phyloP scores from a whole-genome alignment of 345 rosid genomes.

The Turritis glabra region DNA sequence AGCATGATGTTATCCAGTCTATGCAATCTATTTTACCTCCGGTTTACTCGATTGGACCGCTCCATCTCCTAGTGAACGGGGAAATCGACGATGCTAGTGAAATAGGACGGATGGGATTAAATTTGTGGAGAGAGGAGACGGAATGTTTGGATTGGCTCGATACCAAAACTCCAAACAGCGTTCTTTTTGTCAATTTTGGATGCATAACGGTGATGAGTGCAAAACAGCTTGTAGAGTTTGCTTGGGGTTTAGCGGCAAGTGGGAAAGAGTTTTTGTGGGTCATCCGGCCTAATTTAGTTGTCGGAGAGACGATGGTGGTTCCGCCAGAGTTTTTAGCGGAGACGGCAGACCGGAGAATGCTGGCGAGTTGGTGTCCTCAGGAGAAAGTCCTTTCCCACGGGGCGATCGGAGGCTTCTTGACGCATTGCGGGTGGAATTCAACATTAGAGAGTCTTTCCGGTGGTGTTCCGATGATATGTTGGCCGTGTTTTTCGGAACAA shows the following conservation, averaged over 20 bases:
- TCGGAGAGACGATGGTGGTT: slow-evolving; percentile 43
- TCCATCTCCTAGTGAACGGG: slow-evolving; percentile 9
- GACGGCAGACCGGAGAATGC: slow-evolving; percentile 42
- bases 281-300: slow-evolving; percentile 54
- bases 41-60: slow-evolving; percentile 34
- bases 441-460: slow-evolving; percentile 47
- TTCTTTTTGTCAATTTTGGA: slow-evolving; percentile 34
- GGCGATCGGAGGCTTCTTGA: slow-evolving; percentile 54
- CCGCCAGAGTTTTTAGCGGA: slow-evolving; percentile 43
- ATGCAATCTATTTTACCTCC: slow-evolving; percentile 35
- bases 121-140: slow-evolving; percentile 40
- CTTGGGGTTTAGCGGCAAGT: slow-evolving; percentile 67
- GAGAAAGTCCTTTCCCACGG: slow-evolving; percentile 54
- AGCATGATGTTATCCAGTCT: slow-evolving; percentile 31
- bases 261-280: slow-evolving; percentile 57
- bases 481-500: slow-evolving; percentile 71
- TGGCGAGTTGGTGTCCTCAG: slow-evolving; percentile 64
- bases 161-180: slow-evolving; percentile 25
- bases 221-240: slow-evolving; percentile 36
- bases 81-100: background rate
- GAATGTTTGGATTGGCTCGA: slow-evolving; percentile 40
- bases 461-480: slow-evolving; percentile 59
- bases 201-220: slow-evolving; percentile 33
- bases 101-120: background rate
- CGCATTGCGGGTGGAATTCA: slow-evolving; percentile 71